Evolutionary conservation across 257 asterid genomes (phyloP).

Genomic region (Eucommia ulmoides): DNA sequence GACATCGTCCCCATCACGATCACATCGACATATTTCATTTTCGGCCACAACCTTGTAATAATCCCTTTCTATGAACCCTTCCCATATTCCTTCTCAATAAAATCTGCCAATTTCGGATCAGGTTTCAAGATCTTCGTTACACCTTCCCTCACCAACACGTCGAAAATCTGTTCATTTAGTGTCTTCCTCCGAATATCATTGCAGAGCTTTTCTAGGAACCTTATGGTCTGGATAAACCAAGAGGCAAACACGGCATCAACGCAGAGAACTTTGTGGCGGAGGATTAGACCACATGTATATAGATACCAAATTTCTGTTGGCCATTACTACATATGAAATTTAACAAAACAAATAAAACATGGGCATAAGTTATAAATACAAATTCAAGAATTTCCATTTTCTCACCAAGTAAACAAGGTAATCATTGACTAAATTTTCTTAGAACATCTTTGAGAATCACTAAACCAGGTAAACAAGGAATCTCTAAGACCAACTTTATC

Average conservation of each 20-base stretch:
- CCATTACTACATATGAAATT: too few relatives aligned
- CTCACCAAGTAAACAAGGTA: too few relatives aligned
- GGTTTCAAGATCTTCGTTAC: background rate
- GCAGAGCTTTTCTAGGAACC: slow-evolving; percentile 4
- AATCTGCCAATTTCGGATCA: slow-evolving; percentile 9
- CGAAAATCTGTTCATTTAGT: background rate
- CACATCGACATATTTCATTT: slow-evolving; percentile 3
- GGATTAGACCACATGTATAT: background rate
- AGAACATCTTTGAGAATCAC: too few relatives aligned
- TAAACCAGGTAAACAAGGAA: too few relatives aligned
- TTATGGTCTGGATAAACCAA: background rate
- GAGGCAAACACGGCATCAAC: background rate
- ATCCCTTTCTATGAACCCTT: background rate
- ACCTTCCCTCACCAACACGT: background rate
- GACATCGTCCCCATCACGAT: slow-evolving; percentile 8
- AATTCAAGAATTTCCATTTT: too few relatives aligned
- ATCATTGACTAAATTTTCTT: too few relatives aligned
- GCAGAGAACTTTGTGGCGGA: slow-evolving; percentile 2
- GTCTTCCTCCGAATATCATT: background rate
- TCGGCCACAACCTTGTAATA: background rate
- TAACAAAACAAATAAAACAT: too few relatives aligned
- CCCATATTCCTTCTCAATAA: background rate
- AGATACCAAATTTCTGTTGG: too few relatives aligned
- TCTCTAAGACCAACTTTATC: too few relatives aligned
- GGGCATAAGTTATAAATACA: too few relatives aligned